Evolutionary conservation across 192 early-diverging fungal species (phyloP).

Genomic region (Coemansia sp.): DNA sequence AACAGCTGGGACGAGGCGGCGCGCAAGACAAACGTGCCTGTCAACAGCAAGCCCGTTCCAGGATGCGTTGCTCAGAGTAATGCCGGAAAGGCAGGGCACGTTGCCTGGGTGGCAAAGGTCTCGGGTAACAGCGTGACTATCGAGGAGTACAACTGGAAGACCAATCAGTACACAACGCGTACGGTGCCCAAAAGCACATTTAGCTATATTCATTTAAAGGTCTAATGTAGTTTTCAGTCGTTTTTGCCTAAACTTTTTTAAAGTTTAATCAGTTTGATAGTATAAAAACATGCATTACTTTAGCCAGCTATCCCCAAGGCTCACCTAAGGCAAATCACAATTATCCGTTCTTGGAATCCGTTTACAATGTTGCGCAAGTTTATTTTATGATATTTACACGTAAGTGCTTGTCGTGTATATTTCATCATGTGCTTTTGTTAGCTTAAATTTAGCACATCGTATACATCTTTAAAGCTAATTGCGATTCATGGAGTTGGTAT

Average conservation of each 20-base stretch:
- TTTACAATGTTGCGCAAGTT: too few relatives aligned
- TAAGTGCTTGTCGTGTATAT: too few relatives aligned
- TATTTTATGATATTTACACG: too few relatives aligned
- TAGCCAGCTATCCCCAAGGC: too few relatives aligned
- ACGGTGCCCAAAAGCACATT: slow-evolving; percentile 1
- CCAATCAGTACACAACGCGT: background rate
- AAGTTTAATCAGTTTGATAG: too few relatives aligned
- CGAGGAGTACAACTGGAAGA: slow-evolving; percentile 6
- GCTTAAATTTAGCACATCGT: too few relatives aligned
- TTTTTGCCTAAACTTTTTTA: background rate
- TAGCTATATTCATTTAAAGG: slow-evolving; percentile 2
- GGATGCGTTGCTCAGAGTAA: slow-evolving; percentile 1
- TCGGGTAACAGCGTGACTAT: background rate
- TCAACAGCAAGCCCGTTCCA: background rate
- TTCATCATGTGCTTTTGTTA: too few relatives aligned
- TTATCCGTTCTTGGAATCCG: too few relatives aligned
- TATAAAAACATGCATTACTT: too few relatives aligned
- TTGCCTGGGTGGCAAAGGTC: background rate
- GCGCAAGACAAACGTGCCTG: background rate
- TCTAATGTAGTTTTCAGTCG: background rate
- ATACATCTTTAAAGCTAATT: too few relatives aligned
- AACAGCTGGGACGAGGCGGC: slow-evolving; percentile 1
- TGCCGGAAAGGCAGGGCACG: background rate
- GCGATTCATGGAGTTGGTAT: too few relatives aligned
- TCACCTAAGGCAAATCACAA: too few relatives aligned